These are phyloP conservation scores for Acanthamoeba triangularis DNA, from an alignment of 208 protist genomes.

Conservation along the genomic window DNA sequence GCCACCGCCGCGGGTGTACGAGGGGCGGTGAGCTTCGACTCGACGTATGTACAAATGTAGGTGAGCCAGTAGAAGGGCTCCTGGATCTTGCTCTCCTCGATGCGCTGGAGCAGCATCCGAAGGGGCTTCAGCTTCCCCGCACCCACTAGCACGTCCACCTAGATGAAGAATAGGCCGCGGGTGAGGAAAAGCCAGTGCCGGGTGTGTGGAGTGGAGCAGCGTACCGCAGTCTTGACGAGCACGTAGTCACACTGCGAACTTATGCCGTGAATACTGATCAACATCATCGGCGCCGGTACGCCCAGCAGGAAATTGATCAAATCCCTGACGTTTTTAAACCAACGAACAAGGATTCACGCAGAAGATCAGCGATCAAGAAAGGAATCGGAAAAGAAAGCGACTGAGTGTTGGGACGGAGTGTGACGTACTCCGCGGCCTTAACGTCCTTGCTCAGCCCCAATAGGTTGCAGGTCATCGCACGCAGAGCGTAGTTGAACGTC, in stretches of 20 bases:
- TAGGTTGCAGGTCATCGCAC: neutral
- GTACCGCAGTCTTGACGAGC: neutral
- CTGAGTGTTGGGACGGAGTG: neutral
- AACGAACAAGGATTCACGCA: too few relatives aligned
- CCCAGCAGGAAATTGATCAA: neutral
- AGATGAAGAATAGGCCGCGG: neutral
- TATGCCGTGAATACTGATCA: neutral
- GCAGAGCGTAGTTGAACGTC: neutral
- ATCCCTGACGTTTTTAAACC: neutral
- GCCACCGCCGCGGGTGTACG: too few relatives aligned
- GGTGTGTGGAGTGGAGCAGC: neutral
- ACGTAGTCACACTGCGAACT: neutral
- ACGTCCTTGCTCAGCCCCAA: neutral
- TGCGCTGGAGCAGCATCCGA: neutral
- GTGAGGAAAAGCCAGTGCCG: too few relatives aligned
- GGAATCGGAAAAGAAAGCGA: neutral
- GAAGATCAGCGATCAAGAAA: neutral
- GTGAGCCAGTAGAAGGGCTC: constrained; percentile 9
- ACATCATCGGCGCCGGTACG: neutral
- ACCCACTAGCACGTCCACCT: neutral
- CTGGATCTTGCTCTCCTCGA: neutral
- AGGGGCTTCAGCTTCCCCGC: neutral
- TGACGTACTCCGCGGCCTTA: neutral
- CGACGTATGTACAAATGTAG: neutral
- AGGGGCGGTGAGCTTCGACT: neutral